Evolutionary conservation across 2,329 filamentous ascomycete genomes (phyloP).

Genomic region (Dactylellina sp.): DNA sequence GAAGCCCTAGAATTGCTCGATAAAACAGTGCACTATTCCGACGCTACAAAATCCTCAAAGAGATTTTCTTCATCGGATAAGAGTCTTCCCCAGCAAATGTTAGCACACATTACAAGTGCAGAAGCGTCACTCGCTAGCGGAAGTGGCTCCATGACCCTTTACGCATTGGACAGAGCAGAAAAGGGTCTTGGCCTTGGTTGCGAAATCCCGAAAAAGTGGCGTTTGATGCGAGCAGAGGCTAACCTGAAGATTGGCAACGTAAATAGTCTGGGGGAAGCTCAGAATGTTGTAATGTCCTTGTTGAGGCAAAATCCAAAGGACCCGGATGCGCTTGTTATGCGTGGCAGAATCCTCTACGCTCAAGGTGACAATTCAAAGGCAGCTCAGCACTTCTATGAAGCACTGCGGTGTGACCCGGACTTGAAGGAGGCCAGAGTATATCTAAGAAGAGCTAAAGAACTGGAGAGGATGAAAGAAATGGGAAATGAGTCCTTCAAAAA

Average conservation of each 20-base stretch:
- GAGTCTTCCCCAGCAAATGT: conserved; percentile 84
- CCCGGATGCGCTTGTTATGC: conserved; percentile 89
- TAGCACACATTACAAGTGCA: conserved; percentile 81
- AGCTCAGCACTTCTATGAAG: conserved; percentile 89
- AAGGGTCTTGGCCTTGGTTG: conserved; percentile 80
- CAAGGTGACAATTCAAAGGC: conserved; percentile 97
- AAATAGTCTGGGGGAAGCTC: conserved; percentile 89
- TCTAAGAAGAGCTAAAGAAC: conserved; percentile 87
- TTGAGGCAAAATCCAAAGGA: conserved; percentile 89
- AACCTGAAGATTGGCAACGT: conserved; percentile 91
- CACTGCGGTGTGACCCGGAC: conserved; percentile 89
- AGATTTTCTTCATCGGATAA: conserved; percentile 69
- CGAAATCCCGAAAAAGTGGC: conserved; percentile 89
- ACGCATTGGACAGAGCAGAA: conserved; percentile 91
- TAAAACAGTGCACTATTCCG: conserved; percentile 5
- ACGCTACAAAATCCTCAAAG: conserved; percentile 1
- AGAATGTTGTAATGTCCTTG: conserved; percentile 89
- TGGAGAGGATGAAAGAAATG: conserved; percentile 92
- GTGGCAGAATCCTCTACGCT: conserved; percentile 86
- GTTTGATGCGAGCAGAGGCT: conserved; percentile 88
- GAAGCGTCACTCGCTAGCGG: conserved; percentile 80
- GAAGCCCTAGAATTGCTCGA: conserved; percentile 79
- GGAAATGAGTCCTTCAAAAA: conserved; percentile 92
- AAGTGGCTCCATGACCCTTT: conserved; percentile 87
- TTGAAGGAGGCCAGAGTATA: conserved; percentile 89